Evolutionary conservation across 805 yeast species (phyloP), one percentile per base, ranked within the genome.

Genomic region (Wickerhamiella azymoides): DNA sequence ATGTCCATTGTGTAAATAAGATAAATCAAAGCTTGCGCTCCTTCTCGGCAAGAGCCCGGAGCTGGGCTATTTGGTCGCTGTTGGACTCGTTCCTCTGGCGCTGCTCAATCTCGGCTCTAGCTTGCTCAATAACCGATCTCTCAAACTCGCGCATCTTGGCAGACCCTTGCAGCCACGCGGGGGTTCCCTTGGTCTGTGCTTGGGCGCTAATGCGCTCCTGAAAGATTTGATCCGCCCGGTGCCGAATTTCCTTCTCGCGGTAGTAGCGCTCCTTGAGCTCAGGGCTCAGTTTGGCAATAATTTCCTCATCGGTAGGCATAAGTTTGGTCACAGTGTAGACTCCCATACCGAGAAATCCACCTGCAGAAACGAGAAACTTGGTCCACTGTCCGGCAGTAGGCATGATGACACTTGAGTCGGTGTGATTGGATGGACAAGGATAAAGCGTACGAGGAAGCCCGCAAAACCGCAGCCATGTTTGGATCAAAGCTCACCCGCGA

Each of bases 301-400:
- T 62, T 57, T 88, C 74, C 54, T 85, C 94, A 52, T 84, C 94
- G 1, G 88, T 74, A 2, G 97, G 97, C 0, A 85, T 79, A 0
- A 88, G 76, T 61, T 75, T 82, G 51, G 78, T 80, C 65, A 65
- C 80, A 14, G 81, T 65, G 5, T 83, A 52, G 0, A 78, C 74
- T n/a, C 96, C 97, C 0, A 76, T 55, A 5, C 80, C 84, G 2
- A 84, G 67, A 28, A 26, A 45, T 16, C 16, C 85, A 75, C 16
- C 76, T 72, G n/a, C 74, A 74, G 9, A 93, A 86, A 14, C 50
- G 18, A 19, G 53, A 39, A 55, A 55, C 44, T 53, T 57, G 21
- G 50, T 37, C 59, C 59, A 55, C 25, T 57, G 51, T 18, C 48
- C 45, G 19, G 49, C 45, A 27, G 55, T 45, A 2, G 59, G 58